Base-by-base conservation (phyloP, 176 grass and related monocot species). In the Carex littledalei region DNA sequence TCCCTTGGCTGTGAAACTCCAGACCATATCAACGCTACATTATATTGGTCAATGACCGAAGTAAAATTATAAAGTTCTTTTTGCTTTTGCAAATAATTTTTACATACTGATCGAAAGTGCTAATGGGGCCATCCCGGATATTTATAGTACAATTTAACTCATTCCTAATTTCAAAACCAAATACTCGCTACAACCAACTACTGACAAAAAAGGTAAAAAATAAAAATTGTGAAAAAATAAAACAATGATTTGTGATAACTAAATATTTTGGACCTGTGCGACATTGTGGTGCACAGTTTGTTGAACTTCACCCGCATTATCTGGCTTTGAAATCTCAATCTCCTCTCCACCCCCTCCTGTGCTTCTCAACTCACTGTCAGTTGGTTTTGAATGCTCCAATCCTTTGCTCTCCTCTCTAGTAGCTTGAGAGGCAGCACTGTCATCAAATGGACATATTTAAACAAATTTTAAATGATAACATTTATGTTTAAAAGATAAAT, bases 351-450 rank as follows among this genome's bases (percentile, higher is more conserved):
- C 80, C 26, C 80, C 80, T 29, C 31, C 62, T 18, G 80, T 67
- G 39, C 80, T 83, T 47, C 63, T 34, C 37, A 83, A 65, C 59
- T 83, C 80, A 5, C 80, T 83, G 15, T 83, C 80, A 0, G 62
- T 31, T 66, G 60, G 80, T 66, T 66, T 83, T 66, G 80, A 65
- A 29, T 50, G 41, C 80, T 67, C 80, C 18, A 65, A 49, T 67
- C 80, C 80, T 83, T 65, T 83, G 80, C 80, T 83, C 78, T 81
- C 59, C 57, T 81, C 78, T 17, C 39, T 50, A 54, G 32, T 67
- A 50, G 62, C 80, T 83, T 66, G 56, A 58, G 60, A 63, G 34
- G 80, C 24, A 83, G 11, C 79, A 47, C 57, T 63, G 55, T 6
- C 73, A 77, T 32, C n/a, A n/a, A n/a, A n/a, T n/a, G n/a, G 15